Evolutionary conservation across 2,329 filamentous ascomycete species (phyloP), one percentile per base, ranked within the genome.

Genomic region (Epichloe typhina): DNA sequence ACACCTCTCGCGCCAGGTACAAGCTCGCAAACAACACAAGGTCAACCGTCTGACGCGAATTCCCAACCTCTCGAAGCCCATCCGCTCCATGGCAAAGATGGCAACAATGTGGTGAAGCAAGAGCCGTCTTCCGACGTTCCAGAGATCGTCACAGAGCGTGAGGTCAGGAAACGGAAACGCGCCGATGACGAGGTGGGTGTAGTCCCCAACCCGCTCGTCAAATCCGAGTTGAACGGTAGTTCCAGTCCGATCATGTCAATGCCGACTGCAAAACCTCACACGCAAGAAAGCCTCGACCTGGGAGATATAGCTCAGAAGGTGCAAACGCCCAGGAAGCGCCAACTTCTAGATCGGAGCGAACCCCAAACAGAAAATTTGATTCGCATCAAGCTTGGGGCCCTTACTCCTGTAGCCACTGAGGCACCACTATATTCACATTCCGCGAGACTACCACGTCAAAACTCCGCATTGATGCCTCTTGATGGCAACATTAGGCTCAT

Each of bases 201-300:
- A n/a, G 52, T 55, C 4, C 61, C 59, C 2, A 45, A 58, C 15
- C 60, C 58, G 11, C 68, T 61, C 48, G 56, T 77, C 43, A 79
- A 79, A 57, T 53, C 56, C 5, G 75, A 79, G 44, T 36, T 50
- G 7, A 35, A 40, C 3, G 57, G 56, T n/a, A 52, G 55, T 31
- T 64, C 62, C 4, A 67, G 64, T 42, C 65, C 63, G n/a, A 48
- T 61, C 19, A 21, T 58, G 15, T 50, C 58, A 2, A 45, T 53
- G 3, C 55, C 56, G 2, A 54, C 58, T 7, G 53, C 51, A 43
- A 53, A 54, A 7, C 53, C 72, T 52, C 57, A 65, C 19, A 67
- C 71, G 0, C 69, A 76, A 40, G 79, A 81, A 48, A 84, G 79
- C 50, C 70, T 84, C 47, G 81, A 85, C 58, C 68, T 84, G 1